These are phyloP conservation scores for Sergeia podlipaevii DNA, from an alignment of 208 protist species.

Conservation along the genomic window DNA sequence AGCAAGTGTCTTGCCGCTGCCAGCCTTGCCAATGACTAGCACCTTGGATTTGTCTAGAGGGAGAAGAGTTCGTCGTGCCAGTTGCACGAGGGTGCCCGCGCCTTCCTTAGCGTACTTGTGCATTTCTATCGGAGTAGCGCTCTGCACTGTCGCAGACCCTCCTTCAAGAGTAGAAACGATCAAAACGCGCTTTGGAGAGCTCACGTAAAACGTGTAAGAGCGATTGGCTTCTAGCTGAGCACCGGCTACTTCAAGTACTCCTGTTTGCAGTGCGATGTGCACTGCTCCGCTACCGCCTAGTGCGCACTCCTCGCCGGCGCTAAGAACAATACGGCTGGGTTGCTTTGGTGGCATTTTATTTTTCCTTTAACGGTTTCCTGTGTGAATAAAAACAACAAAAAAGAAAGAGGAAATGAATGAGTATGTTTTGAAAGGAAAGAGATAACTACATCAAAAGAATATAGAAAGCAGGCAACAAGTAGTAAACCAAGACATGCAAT, in stretches of 20 bases:
- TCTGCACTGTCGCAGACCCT: conserved; percentile 40
- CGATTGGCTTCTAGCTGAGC: conserved; percentile 52
- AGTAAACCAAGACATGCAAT: neutral
- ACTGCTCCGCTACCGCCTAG: conserved; percentile 43
- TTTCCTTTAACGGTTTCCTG: neutral
- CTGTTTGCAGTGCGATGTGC: conserved; percentile 42
- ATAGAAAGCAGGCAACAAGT: neutral
- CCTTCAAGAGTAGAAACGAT: conserved; percentile 74
- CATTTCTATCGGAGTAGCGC: conserved; percentile 28
- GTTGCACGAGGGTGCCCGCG: conserved; percentile 45
- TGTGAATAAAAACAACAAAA: conserved; percentile 10
- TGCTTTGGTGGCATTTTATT: conserved; percentile 43
- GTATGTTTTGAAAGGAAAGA: conserved; percentile 7
- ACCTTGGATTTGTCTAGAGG: conserved; percentile 26
- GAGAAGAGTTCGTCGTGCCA: conserved; percentile 47
- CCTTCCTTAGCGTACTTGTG: conserved; percentile 23
- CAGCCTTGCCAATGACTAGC: conserved; percentile 54
- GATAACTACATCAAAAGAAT: conserved; percentile 7
- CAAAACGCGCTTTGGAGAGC: conserved; percentile 26
- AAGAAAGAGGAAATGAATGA: conserved; percentile 4
- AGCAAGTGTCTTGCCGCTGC: conserved; percentile 58
- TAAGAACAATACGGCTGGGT: conserved; percentile 46
- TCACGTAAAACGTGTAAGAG: conserved; percentile 43
- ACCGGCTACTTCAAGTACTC: conserved; percentile 72
- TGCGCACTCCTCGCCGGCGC: conserved; percentile 76